Evolutionary conservation across 176 grass and related monocot species (phyloP).

Genomic region (Thinopyrum elongatum): DNA sequence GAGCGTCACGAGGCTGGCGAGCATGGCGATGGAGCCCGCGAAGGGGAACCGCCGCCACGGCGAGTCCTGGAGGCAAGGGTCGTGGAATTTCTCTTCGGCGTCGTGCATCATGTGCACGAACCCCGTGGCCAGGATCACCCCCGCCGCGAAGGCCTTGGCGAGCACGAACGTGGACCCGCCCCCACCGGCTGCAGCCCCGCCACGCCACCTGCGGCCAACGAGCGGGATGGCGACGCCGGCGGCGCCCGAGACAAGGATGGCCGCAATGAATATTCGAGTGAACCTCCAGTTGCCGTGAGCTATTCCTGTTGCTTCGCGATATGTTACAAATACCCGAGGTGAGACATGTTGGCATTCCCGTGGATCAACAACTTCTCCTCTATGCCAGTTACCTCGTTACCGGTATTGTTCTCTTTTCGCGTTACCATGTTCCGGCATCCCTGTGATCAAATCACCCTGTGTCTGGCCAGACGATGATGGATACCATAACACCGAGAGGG

Average conservation of each 20-base stretch:
- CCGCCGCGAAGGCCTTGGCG: constrained; percentile 74
- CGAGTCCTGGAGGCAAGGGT: constrained; percentile 52
- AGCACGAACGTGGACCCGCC: constrained; percentile 36
- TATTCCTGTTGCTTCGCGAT: no score
- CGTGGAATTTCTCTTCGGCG: constrained; percentile 45
- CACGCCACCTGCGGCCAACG: constrained; percentile 12
- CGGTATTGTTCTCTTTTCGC: no score
- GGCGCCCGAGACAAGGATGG: constrained; percentile 53
- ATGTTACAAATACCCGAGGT: no score
- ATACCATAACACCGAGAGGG: no score
- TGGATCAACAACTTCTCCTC: no score
- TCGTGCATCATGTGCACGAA: constrained; percentile 84
- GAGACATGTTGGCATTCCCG: no score
- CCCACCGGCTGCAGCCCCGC: not conserved
- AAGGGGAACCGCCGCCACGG: constrained; percentile 77
- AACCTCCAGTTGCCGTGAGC: no score
- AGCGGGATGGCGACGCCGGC: constrained; percentile 65
- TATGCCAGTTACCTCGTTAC: no score
- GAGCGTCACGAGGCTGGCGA: constrained; percentile 68
- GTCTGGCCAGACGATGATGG: no score
- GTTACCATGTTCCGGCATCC: no score
- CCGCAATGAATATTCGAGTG: no score
- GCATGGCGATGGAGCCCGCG: constrained; percentile 81
- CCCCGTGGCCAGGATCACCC: constrained; percentile 75
- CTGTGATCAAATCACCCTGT: no score